A percentile compares a stretch with the other conserved stretches of the same genome.
Evolutionary conservation across 1,284 basidiomycete genomes (phyloP).

Genomic region (Ustilago bromivora): DNA sequence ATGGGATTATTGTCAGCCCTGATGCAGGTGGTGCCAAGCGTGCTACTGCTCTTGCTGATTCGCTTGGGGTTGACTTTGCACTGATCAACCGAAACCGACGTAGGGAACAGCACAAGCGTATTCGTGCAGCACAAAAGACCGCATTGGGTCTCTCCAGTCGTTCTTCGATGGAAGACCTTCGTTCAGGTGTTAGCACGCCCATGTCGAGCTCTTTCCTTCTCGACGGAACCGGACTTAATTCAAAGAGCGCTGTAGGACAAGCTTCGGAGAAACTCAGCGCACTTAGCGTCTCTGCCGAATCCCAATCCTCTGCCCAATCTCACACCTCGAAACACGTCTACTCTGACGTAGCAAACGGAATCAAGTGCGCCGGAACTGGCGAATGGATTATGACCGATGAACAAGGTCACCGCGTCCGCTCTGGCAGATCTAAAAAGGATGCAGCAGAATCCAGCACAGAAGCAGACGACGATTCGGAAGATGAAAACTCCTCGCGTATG

Average conservation of each 20-base stretch:
- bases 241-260: constrained; percentile 21
- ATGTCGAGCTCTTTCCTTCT: constrained; percentile 56
- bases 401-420: constrained; percentile 58
- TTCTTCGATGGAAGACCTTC: constrained; percentile 54
- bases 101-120: constrained; percentile 63
- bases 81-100: constrained; percentile 87
- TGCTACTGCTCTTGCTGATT: constrained; percentile 93
- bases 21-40: constrained; percentile 98
- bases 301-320: constrained; percentile 21
- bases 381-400: constrained; percentile 68
- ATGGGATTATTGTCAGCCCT: constrained; percentile 93
- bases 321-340: constrained; percentile 37
- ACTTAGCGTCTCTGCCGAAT: constrained; percentile 37
- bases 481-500: constrained; percentile 75
- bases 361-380: constrained; percentile 70
- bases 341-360: constrained; percentile 66
- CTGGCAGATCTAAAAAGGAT: constrained; percentile 47
- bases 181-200: constrained; percentile 56
- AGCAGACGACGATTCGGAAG: constrained; percentile 52
- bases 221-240: constrained; percentile 45
- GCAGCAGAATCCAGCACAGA: constrained; percentile 22
- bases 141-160: constrained; percentile 39
- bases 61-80: constrained; percentile 94
- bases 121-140: constrained; percentile 49
- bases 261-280: constrained; percentile 48